phyloP scores from a whole-genome alignment of 257 asterid genomes.

The Paulownia fortunei region DNA sequence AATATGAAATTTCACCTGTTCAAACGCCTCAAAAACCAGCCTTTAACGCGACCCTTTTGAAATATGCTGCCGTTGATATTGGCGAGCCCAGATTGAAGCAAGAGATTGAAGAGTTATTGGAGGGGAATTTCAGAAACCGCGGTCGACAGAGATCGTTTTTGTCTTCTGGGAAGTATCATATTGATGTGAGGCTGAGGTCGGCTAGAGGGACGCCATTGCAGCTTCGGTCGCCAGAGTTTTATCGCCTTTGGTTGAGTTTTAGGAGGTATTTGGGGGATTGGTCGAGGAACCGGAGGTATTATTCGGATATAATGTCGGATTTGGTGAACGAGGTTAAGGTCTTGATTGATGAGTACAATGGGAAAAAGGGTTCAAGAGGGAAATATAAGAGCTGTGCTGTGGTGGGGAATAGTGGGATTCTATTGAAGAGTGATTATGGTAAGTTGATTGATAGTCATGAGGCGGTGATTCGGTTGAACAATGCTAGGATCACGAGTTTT shows the following conservation, averaged over 20 bases:
- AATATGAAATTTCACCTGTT: slow-evolving; percentile 41
- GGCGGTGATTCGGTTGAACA: slow-evolving; percentile 81
- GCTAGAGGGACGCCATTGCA: slow-evolving; percentile 57
- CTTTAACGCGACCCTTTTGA: slow-evolving; percentile 70
- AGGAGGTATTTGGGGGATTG: slow-evolving; percentile 66
- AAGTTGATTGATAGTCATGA: slow-evolving; percentile 74
- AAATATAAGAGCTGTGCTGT: slow-evolving; percentile 81
- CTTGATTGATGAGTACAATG: slow-evolving; percentile 41
- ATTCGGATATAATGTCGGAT: slow-evolving; percentile 56
- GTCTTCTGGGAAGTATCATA: slow-evolving; percentile 65
- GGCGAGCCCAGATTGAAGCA: slow-evolving; percentile 69
- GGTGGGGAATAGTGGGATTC: slow-evolving; percentile 94
- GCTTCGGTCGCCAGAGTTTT: slow-evolving; percentile 77
- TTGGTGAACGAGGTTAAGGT: slow-evolving; percentile 43
- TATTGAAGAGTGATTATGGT: slow-evolving; percentile 63
- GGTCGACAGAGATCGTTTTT: slow-evolving; percentile 79
- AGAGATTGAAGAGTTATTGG: slow-evolving; percentile 73
- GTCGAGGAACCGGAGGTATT: slow-evolving; percentile 65
- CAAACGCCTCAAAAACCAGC: slow-evolving; percentile 35
- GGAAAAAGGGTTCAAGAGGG: slow-evolving; percentile 21
- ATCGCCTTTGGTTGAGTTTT: slow-evolving; percentile 69
- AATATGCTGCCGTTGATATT: slow-evolving; percentile 63
- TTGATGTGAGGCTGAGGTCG: slow-evolving; percentile 56
- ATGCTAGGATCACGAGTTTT: slow-evolving; percentile 66
- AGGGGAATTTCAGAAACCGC: slow-evolving; percentile 68